Percentiles rank a stretch among this genome's conserved stretches.
phyloP scores from a whole-genome alignment of 805 yeast species.

The Yamadazyma nakazawae region DNA sequence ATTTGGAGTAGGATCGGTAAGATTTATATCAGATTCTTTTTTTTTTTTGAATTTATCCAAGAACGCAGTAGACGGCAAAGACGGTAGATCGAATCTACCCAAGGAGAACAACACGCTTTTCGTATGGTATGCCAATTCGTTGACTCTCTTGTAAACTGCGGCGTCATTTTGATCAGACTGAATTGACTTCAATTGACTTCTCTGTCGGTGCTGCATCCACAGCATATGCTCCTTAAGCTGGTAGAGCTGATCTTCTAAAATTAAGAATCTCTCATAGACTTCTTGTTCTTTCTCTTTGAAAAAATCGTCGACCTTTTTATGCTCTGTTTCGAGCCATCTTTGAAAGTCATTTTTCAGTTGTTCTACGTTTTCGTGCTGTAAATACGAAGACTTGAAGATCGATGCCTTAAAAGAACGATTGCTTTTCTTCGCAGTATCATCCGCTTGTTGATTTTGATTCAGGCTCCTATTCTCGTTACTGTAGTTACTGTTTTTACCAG shows the following conservation, averaged over 20 bases:
- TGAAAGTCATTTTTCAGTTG: slow-evolving; percentile 36
- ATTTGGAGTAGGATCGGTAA: slow-evolving; percentile 8
- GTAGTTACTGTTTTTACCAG: not conserved
- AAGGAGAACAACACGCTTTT: slow-evolving; percentile 22
- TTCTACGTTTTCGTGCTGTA: not conserved
- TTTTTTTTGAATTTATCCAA: slow-evolving; percentile 16
- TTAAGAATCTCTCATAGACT: slow-evolving; percentile 53
- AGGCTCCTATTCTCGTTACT: slow-evolving; percentile 1
- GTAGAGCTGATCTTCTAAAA: slow-evolving; percentile 66
- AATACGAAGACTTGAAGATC: slow-evolving; percentile 6
- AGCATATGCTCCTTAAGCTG: slow-evolving; percentile 55
- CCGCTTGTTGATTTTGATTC: not conserved
- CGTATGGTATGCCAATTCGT: slow-evolving; percentile 29
- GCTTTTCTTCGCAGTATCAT: not conserved
- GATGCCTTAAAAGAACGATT: slow-evolving; percentile 9
- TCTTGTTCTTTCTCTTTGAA: slow-evolving; percentile 59
- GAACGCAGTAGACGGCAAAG: slow-evolving; percentile 38
- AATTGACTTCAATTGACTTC: slow-evolving; percentile 8
- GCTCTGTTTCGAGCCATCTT: slow-evolving; percentile 65
- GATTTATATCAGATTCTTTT: slow-evolving; percentile 13
- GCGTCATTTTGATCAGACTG: slow-evolving; percentile 2
- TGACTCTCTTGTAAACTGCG: slow-evolving; percentile 16
- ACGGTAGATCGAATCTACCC: slow-evolving; percentile 36
- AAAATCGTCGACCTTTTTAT: slow-evolving; percentile 58
- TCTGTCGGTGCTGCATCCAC: slow-evolving; percentile 2